These are phyloP conservation scores for Solanum lignicaule DNA, from an alignment of 257 asterid species.

Conservation along the genomic window DNA sequence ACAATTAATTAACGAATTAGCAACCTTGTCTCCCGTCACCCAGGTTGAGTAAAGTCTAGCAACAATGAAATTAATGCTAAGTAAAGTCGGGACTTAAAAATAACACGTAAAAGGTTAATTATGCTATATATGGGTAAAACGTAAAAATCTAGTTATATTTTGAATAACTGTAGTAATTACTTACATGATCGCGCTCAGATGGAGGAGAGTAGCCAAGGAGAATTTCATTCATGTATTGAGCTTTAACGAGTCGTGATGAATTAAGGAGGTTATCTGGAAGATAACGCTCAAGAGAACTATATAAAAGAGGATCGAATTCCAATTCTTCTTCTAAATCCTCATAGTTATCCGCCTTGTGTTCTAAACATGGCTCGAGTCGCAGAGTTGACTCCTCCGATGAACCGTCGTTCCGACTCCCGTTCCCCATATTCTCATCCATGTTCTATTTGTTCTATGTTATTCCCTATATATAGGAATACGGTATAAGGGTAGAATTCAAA, in stretches of 20 bases:
- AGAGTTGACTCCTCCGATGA: conserved; percentile 25
- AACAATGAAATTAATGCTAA: neutral
- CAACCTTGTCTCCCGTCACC: neutral
- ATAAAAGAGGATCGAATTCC: conserved; percentile 45
- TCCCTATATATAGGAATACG: neutral
- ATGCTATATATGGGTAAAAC: neutral
- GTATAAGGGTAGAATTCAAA: neutral
- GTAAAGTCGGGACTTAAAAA: neutral
- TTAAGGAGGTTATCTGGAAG: conserved; percentile 32
- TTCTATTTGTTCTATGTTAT: neutral
- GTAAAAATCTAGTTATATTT: neutral
- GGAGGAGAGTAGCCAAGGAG: neutral
- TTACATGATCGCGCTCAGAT: neutral
- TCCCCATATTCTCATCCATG: neutral
- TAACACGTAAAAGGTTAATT: neutral
- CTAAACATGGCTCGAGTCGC: conserved; percentile 55
- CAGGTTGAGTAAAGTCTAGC: neutral
- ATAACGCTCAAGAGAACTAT: conserved; percentile 65
- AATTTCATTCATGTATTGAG: neutral
- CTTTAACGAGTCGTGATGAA: neutral
- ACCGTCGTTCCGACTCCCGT: neutral
- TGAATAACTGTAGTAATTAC: neutral
- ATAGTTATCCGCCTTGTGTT: conserved; percentile 63
- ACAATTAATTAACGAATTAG: neutral
- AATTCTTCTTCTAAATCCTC: conserved; percentile 46